Base-by-base conservation (phyloP, 164 flowering plant species). In the Magnolia officinalis region DNA sequence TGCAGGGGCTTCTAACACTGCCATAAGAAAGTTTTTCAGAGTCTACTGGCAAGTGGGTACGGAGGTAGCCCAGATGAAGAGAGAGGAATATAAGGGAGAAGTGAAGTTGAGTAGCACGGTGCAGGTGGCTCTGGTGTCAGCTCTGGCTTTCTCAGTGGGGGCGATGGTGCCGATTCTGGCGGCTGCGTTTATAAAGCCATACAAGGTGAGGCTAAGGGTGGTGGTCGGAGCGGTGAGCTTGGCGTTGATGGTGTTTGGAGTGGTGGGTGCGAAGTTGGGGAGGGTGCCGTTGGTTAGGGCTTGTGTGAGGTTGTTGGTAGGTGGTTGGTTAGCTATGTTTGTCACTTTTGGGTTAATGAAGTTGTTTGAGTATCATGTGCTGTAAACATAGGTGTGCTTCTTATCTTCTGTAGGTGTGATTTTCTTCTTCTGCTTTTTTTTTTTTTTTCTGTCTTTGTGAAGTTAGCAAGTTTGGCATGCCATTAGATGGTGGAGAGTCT, bases 321-420 rank as follows among this genome's bases (percentile, higher is more conserved):
- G 84, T 6, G 84, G 81, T 1, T 82, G 82, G 84, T n/a, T 78
- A 13, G 84, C 84, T 61, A 82, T 82, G 84, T 63, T 72, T 19
- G 23, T 77, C 18, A 82, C 84, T n/a, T 82, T 77, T 63, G 84
- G 84, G 20, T 24, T 82, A 21, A 82, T 81, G 75, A 80, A 69
- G 70, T 70, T 77, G 31, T 71, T 82, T 18, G 80, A 75, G 18
- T 76, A 72, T 19, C 70, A 10, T 8, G 70, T 19, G 6, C 70
- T 31, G 19, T 74, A 63, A 63, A 37, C 2, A 19, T 19, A 18
- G 75, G 9, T 29, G 9, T 14, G 7, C 49, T 68, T 29, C 1
- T 16, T 18, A 19, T 14, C 18, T 31, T 14, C 45, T 37, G 45
- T 5, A 37, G 45, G 6, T 37, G 0, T 37, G 45, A 0, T 37